phyloP scores from a whole-genome alignment of 768 basidiomycete species.

The Macrolepiota fuliginosa region DNA sequence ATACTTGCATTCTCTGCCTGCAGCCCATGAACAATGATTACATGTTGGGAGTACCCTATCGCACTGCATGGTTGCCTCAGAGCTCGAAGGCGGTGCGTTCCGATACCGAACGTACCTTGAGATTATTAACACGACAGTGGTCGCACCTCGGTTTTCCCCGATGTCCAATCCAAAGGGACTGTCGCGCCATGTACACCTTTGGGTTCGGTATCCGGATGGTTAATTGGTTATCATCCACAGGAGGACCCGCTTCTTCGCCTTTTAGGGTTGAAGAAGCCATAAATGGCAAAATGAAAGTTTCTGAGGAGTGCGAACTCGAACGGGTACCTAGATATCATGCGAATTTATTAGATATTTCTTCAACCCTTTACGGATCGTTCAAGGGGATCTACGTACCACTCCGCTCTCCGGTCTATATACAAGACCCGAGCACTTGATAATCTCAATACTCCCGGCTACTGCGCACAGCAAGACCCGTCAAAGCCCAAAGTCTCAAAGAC shows the following conservation, averaged over 20 bases:
- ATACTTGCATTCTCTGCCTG: conserved; percentile 65
- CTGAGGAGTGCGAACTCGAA: neutral
- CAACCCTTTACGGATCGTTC: neutral
- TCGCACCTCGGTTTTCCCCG: conserved; percentile 76
- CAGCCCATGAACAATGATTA: conserved; percentile 69
- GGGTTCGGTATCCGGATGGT: conserved; percentile 68
- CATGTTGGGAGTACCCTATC: conserved; percentile 69
- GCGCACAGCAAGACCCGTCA: neutral
- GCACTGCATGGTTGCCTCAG: conserved; percentile 40
- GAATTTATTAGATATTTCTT: neutral
- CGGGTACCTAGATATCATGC: conserved; percentile 5
- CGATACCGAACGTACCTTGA: conserved; percentile 50
- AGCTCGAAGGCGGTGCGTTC: conserved; percentile 1
- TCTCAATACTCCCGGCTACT: neutral
- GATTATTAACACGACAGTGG: conserved; percentile 67
- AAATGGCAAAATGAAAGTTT: conserved; percentile 4
- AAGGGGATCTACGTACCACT: conserved; percentile 3
- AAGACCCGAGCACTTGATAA: neutral
- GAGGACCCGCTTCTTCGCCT: conserved; percentile 30
- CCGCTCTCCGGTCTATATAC: neutral
- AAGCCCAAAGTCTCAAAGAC: neutral
- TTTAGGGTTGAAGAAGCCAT: conserved; percentile 12
- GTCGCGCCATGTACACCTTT: conserved; percentile 63
- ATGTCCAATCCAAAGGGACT: conserved; percentile 73
- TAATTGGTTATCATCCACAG: conserved; percentile 46